phyloP scores from a whole-genome alignment of 2,329 filamentous ascomycete species.

The Aspergillus cejpii region DNA sequence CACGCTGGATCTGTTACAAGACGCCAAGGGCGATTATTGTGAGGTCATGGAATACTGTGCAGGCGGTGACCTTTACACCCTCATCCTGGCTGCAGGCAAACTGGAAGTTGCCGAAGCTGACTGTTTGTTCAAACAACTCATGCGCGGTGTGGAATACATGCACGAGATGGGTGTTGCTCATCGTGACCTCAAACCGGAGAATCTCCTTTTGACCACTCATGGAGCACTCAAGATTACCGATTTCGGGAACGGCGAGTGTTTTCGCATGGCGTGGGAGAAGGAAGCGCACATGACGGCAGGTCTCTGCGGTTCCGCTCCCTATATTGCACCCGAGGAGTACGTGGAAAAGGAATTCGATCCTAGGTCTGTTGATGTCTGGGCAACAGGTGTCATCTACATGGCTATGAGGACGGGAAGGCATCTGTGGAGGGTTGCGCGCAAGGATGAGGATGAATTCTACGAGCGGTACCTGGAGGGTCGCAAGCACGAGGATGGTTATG shows the following conservation, averaged over 20 bases:
- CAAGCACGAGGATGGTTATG: conserved; percentile 90
- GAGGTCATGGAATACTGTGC: conserved; percentile 99
- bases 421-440: conserved; percentile 93
- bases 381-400: conserved; percentile 99
- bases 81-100: conserved; percentile 84
- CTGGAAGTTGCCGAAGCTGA: conserved; percentile 85
- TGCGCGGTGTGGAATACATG: conserved; percentile 98
- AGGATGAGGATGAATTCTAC: conserved; percentile 96
- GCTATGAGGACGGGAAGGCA: conserved; percentile 96
- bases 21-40: conserved; percentile 94
- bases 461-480: conserved; percentile 87
- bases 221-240: conserved; percentile 96
- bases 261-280: conserved; percentile 98
- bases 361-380: conserved; percentile 96
- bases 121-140: conserved; percentile 98
- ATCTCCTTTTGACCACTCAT: conserved; percentile 84
- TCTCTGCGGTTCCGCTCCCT: conserved; percentile 90
- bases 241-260: conserved; percentile 97
- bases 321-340: conserved; percentile 96
- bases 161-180: conserved; percentile 99
- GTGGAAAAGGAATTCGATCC: conserved; percentile 93
- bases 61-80: conserved; percentile 88
- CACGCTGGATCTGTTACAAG: conserved; percentile 88
- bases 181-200: conserved; percentile 93
- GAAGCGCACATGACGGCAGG: conserved; percentile 98